These are phyloP conservation scores for Hygrophoropsis aurantiaca DNA, from an alignment of 768 basidiomycete species.

Conservation along the genomic window DNA sequence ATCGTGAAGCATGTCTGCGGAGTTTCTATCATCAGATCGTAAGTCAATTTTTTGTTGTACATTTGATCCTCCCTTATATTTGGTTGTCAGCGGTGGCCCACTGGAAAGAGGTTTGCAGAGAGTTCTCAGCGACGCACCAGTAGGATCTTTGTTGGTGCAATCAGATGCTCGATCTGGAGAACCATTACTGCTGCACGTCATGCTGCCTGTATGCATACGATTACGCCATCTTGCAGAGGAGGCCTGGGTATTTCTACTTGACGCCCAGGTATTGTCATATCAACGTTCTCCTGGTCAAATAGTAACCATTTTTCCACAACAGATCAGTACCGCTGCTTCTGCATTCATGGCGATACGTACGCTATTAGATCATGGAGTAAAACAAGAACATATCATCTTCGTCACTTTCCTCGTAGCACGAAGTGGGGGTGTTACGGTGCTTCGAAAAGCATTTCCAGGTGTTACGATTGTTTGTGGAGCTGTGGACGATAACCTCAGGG, in stretches of 20 bases:
- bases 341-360: slow-evolving; percentile 95
- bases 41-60: slow-evolving; percentile 27
- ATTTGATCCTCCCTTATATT: slow-evolving; percentile 5
- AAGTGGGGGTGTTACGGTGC: slow-evolving; percentile 73
- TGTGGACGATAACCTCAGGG: slow-evolving; percentile 74
- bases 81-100: slow-evolving; percentile 71
- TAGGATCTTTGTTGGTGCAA: slow-evolving; percentile 91
- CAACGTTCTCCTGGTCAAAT: not conserved
- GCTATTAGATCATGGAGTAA: slow-evolving; percentile 89
- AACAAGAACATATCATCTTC: slow-evolving; percentile 82
- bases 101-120: slow-evolving; percentile 89
- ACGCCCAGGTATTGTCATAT: slow-evolving; percentile 65
- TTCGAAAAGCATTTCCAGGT: slow-evolving; percentile 80
- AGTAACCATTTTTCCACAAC: not conserved
- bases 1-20: slow-evolving; percentile 71
- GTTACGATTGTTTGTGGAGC: slow-evolving; percentile 86
- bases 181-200: slow-evolving; percentile 79
- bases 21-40: slow-evolving; percentile 88
- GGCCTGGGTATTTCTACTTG: slow-evolving; percentile 84
- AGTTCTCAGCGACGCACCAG: slow-evolving; percentile 80
- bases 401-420: slow-evolving; percentile 86
- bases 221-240: slow-evolving; percentile 60
- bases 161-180: slow-evolving; percentile 84
- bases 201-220: slow-evolving; percentile 76
- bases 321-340: slow-evolving; percentile 93